Evolutionary conservation across 495 filamentous ascomycete species (phyloP), one percentile per base, ranked within the genome.

Genomic region (Hyphodiscus hymeniophilus): DNA sequence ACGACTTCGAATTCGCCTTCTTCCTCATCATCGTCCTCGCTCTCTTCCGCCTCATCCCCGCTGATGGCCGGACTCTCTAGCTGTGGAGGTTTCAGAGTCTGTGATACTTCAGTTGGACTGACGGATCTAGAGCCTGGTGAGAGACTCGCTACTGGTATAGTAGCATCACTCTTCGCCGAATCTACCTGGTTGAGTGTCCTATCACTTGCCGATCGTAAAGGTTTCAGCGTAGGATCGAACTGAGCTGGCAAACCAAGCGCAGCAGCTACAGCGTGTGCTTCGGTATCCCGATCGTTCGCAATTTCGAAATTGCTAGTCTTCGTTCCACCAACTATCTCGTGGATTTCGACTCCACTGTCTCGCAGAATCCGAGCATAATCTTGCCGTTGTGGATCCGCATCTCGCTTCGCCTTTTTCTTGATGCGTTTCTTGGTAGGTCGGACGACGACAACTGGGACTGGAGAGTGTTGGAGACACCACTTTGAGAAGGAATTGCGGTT

Each of bases 401-500:
- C 77, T 23, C 92, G 84, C 69, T 95, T 95, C 51, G 76, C 75
- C 63, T 94, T 95, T 64, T 94, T 94, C 66, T 94, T 95, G 54
- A 82, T 76, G 4, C 92, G 84, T 67, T 96, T 94, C 43, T 87
- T 80, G 21, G 83, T 84, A 39, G 92, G 90, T 1, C 92, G 80
- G 31, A 97, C 92, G 24, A 98, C 94, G 30, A 96, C 88, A 2
- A 96, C 91, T n/a, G 92, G 92, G 16, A 98, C 86, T 1, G 92
- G 92, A 7, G 87, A 95, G 64, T 94, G 87, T 61, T 97, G 91
- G 11, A 96, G 74, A 55, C 92, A 96, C 69, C 94, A 98, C 59
- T 96, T 95, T 22, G 89, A 95, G 46, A 97, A 89, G 0, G 89
- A 95, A 53, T 88, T 92, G 23, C 73, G 70, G 36, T 73, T 72